Conservation (phyloP, 1,139 yeast species). For the Kurtzmaniella natalensis region DNA sequence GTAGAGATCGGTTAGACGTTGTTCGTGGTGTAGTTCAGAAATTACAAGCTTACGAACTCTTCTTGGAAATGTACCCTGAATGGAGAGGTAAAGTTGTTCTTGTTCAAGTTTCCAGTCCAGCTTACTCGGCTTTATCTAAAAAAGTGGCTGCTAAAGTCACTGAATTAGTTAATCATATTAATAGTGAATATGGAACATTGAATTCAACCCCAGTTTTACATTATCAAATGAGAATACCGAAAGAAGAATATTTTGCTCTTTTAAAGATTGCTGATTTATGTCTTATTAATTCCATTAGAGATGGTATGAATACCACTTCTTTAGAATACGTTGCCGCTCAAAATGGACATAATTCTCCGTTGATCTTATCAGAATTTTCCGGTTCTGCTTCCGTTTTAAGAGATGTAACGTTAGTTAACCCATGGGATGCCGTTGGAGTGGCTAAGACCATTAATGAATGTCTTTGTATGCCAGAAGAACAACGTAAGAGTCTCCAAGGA, state of each 20-base stretch:
- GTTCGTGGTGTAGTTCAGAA: slow-evolving; percentile 84
- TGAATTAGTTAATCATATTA: slow-evolving; percentile 74
- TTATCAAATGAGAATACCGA: slow-evolving; percentile 83
- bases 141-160: slow-evolving; percentile 74
- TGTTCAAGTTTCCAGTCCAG: slow-evolving; percentile 89
- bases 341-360: slow-evolving; percentile 64
- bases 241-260: slow-evolving; percentile 85
- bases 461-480: slow-evolving; percentile 45
- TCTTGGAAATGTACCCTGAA: slow-evolving; percentile 85
- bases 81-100: slow-evolving; percentile 86
- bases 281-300: slow-evolving; percentile 84
- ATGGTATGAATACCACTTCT: slow-evolving; percentile 95
- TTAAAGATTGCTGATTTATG: slow-evolving; percentile 88
- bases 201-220: slow-evolving; percentile 84
- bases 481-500: slow-evolving; percentile 39
- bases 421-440: slow-evolving; percentile 95
- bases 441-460: slow-evolving; percentile 78
- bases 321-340: slow-evolving; percentile 90
- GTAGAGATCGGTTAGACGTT: slow-evolving; percentile 75
- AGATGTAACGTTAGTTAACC: slow-evolving; percentile 85
- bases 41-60: slow-evolving; percentile 74
- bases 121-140: slow-evolving; percentile 45
- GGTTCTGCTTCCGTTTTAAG: slow-evolving; percentile 81
- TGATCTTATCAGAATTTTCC: slow-evolving; percentile 86
- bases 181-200: slow-evolving; percentile 76